Conservation (phyloP, 2,329 filamentous ascomycete species). For the Cordyceps cateniannulata region DNA sequence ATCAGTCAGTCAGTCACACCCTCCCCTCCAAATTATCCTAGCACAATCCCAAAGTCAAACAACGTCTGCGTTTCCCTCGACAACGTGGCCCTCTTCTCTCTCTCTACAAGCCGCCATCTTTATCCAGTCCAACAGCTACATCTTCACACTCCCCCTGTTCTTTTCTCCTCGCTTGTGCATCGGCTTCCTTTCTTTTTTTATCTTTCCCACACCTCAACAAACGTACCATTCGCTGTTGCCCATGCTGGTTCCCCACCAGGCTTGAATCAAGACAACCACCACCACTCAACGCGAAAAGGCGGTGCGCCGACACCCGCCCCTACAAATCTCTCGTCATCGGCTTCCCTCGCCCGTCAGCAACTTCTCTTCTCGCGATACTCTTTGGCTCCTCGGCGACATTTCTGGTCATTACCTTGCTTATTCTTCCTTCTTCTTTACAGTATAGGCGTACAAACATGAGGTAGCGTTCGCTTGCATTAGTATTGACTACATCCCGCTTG, state of each 20-base stretch:
- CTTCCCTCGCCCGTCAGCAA: not conserved
- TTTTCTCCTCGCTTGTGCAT: not conserved
- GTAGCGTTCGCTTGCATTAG: not conserved
- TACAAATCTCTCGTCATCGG: conserved; percentile 8
- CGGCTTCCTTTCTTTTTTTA: not conserved
- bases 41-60: not conserved
- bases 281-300: conserved; percentile 3
- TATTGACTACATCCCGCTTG: not conserved
- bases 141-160: not conserved
- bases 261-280: not conserved
- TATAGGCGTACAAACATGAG: not conserved
- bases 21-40: not conserved
- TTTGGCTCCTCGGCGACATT: too few species aligned
- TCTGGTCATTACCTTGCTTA: too few species aligned
- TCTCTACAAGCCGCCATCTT: not conserved
- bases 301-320: not conserved
- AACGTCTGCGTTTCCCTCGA: not conserved
- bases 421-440: not conserved
- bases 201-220: not conserved
- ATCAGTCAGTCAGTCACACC: not conserved
- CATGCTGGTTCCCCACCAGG: too few species aligned
- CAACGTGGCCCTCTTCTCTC: not conserved
- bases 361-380: not conserved
- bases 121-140: not conserved
- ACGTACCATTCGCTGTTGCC: too few species aligned